Conservation (phyloP, 495 filamentous ascomycete species). For the Hypoxylon perforatum region DNA sequence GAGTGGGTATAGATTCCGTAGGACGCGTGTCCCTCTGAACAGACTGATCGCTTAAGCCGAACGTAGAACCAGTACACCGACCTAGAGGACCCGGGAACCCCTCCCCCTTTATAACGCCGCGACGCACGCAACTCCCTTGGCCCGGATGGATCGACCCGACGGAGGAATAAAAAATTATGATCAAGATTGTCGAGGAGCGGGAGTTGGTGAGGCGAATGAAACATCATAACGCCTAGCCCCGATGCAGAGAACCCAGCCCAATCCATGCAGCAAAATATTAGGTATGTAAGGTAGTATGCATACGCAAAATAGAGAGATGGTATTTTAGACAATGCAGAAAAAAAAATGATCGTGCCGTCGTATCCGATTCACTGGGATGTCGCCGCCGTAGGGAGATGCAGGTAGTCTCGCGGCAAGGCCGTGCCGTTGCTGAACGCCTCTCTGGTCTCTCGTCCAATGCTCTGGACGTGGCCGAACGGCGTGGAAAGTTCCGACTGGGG, state of each 20-base stretch:
- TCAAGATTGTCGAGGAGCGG: slow-evolving; percentile 23
- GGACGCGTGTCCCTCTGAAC: slow-evolving; percentile 40
- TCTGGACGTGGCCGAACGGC: slow-evolving; percentile 26
- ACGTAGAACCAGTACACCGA: slow-evolving; percentile 32
- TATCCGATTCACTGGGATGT: slow-evolving; percentile 22
- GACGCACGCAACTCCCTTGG: slow-evolving; percentile 31
- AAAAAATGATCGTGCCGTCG: slow-evolving; percentile 16
- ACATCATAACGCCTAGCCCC: slow-evolving; percentile 23
- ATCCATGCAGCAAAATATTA: slow-evolving; percentile 31
- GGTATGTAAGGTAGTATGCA: slow-evolving; percentile 21
- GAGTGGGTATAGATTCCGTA: slow-evolving; percentile 43
- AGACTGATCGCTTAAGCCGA: slow-evolving; percentile 25
- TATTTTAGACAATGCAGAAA: slow-evolving; percentile 15
- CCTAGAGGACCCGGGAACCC: slow-evolving; percentile 29
- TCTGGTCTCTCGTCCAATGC: slow-evolving; percentile 18
- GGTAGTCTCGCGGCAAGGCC: slow-evolving; percentile 24
- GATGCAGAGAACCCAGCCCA: slow-evolving; percentile 29
- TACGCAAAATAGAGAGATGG: slow-evolving; percentile 13
- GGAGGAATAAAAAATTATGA: slow-evolving; percentile 5
- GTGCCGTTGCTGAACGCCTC: slow-evolving; percentile 30
- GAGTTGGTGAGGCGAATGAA: slow-evolving; percentile 31
- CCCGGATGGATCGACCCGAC: slow-evolving; percentile 34
- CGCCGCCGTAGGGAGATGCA: slow-evolving; percentile 20
- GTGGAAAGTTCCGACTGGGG: slow-evolving; percentile 47
- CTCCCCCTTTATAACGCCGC: slow-evolving; percentile 25